Conservation (phyloP, 352 stramenopile genomes). For the Halophytophthora polymorphica region DNA sequence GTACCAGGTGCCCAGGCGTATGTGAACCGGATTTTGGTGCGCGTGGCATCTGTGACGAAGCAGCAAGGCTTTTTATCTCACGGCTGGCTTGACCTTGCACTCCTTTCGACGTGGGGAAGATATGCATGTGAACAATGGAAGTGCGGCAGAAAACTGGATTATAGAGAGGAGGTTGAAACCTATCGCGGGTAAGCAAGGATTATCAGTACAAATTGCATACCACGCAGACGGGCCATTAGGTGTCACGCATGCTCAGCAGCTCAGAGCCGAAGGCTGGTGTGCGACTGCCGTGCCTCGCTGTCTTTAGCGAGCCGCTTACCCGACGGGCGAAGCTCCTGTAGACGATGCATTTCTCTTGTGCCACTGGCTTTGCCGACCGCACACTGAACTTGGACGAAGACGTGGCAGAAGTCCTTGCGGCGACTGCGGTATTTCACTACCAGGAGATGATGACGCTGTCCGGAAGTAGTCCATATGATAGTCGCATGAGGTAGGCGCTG, state of each 20-base stretch:
- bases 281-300: background rate
- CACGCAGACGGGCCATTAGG: conserved; percentile 1
- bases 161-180: conserved; percentile 7
- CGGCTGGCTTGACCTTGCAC: conserved; percentile 4
- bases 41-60: background rate
- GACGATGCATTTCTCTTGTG: too few species aligned
- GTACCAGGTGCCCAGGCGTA: conserved; percentile 12
- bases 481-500: too few species aligned
- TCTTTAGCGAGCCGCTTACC: too few species aligned
- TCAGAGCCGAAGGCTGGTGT: conserved; percentile 7
- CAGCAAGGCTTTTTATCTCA: background rate
- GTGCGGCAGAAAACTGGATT: conserved; percentile 1
- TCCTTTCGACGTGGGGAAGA: conserved; percentile 3
- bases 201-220: conserved; percentile 10
- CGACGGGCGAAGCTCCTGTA: background rate
- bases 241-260: background rate
- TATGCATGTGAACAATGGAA: conserved; percentile 11
- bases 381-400: too few species aligned
- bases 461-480: too few species aligned
- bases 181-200: conserved; percentile 5
- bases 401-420: too few species aligned
- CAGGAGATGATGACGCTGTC: too few species aligned
- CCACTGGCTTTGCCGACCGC: too few species aligned
- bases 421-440: too few species aligned
- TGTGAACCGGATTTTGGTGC: conserved; percentile 7